Evolutionary conservation across 495 filamentous ascomycete genomes (phyloP), one percentile per base, ranked within the genome.

Genomic region (Podospora didyma): DNA sequence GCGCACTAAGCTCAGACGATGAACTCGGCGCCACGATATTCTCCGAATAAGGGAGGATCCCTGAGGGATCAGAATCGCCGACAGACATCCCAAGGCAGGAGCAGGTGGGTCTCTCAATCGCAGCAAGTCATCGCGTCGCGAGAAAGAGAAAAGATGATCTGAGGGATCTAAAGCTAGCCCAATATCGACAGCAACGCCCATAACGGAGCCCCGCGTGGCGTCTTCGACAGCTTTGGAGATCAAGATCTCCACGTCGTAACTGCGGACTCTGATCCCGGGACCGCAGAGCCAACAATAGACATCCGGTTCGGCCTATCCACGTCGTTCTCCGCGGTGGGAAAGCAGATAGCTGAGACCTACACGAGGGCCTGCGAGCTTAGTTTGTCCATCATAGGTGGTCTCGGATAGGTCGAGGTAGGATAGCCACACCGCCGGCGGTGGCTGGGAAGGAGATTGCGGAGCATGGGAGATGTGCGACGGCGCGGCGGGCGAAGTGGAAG

Each of bases 1-100:
- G 22, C 46, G 46, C 46, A 17, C 22, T 47, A 22, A 24, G n/a
- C n/a, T 47, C 46, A 20, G 46, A 47, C 17, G 46, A 47, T 47
- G 46, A 47, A 47, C 22, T 47, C 46, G 14, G 22, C 46, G 46
- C 17, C 46, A 47, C 46, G 46, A 47, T 47, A 47, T 47, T 47
- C 22, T 22, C 46, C 22, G 46, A 47, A 22, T 19, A 47, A 24
- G 22, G 20, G n/a, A 47, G 22, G 22, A 47, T 47, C 22, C 46
- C 46, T 11, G 22, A 47, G 26, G 26, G 26, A 9, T 31, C 9
- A 31, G 26, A 9, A 3, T 31, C 26, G 26, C 26, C 26, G 26
- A 31, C 26, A 31, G 26, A 31, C 26, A 31, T 31, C 26, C 26
- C 26, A 31, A 9, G 26, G 17, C 46, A 21, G 46, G 46, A 47